Conservation (phyloP, 1,139 yeast species). For the Blastobotrys malaysiensis region DNA sequence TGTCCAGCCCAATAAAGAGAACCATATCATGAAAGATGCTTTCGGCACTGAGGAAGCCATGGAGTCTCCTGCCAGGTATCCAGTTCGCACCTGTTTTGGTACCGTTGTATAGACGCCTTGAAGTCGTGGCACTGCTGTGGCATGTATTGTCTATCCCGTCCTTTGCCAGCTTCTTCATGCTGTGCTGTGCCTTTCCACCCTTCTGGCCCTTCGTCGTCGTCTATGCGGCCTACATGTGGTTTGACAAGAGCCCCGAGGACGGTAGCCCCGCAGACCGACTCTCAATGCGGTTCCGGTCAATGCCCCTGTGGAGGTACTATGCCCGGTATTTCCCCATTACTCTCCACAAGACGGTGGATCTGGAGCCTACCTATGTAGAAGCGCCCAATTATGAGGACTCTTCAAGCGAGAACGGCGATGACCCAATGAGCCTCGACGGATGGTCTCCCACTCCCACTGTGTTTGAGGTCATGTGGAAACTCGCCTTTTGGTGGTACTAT, state of each 20-base stretch:
- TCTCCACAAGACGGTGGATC: constrained; percentile 63
- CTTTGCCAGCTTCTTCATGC: constrained; percentile 48
- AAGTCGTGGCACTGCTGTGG: constrained; percentile 69
- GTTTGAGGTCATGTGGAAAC: constrained; percentile 17
- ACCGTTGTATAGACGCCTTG: constrained; percentile 46
- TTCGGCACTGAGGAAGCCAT: neutral
- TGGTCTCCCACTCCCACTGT: constrained; percentile 6
- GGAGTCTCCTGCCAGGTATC: constrained; percentile 1
- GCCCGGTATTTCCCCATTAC: constrained; percentile 75
- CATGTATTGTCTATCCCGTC: constrained; percentile 71
- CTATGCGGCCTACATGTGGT: constrained; percentile 48
- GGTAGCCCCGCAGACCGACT: constrained; percentile 60
- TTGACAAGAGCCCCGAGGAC: constrained; percentile 64
- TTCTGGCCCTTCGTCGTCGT: constrained; percentile 59
- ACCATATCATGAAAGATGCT: neutral
- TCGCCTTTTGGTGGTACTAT: constrained; percentile 27
- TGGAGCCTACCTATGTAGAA: constrained; percentile 65
- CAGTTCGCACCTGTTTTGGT: constrained; percentile 26
- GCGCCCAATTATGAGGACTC: constrained; percentile 1
- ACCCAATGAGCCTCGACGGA: constrained; percentile 1
- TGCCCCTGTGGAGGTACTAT: constrained; percentile 66
- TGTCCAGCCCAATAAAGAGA: neutral
- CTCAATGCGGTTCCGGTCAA: constrained; percentile 53
- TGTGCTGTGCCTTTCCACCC: constrained; percentile 59
- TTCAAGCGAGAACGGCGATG: constrained; percentile 12